phyloP scores from a whole-genome alignment of 371 early-diverging fungal species.

The Mucor lusitanicus region DNA sequence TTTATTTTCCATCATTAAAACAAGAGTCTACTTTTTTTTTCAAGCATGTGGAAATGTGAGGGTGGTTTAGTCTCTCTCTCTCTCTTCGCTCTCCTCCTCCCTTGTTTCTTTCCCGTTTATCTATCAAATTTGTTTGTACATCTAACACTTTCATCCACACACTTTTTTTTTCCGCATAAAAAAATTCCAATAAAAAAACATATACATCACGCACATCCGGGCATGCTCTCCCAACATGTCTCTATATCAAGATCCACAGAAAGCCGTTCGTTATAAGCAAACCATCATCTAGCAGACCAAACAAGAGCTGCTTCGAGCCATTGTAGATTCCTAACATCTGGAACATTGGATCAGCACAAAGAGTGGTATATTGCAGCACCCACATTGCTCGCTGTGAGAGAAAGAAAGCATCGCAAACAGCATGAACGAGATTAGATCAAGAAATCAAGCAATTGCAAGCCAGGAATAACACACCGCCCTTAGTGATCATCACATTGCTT shows the following conservation, averaged over 20 bases:
- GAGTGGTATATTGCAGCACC: neutral
- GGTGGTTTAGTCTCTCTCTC: neutral
- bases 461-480: neutral
- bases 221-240: neutral
- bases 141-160: neutral
- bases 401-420: neutral
- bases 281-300: neutral
- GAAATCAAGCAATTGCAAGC: neutral
- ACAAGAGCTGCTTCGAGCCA: neutral
- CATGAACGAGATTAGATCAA: neutral
- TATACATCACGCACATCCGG: neutral
- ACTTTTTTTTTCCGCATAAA: neutral
- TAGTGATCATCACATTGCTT: neutral
- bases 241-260: neutral
- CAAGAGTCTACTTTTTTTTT: neutral
- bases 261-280: neutral
- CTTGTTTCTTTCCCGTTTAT: neutral
- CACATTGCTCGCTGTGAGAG: neutral
- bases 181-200: neutral
- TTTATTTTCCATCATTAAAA: conserved; percentile 2
- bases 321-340: neutral
- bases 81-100: neutral
- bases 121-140: neutral
- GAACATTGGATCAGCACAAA: neutral
- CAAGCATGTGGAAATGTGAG: neutral